These are phyloP conservation scores for Neocucurbitaria cava DNA, from an alignment of 2,329 filamentous ascomycete genomes.

Conservation along the genomic window DNA sequence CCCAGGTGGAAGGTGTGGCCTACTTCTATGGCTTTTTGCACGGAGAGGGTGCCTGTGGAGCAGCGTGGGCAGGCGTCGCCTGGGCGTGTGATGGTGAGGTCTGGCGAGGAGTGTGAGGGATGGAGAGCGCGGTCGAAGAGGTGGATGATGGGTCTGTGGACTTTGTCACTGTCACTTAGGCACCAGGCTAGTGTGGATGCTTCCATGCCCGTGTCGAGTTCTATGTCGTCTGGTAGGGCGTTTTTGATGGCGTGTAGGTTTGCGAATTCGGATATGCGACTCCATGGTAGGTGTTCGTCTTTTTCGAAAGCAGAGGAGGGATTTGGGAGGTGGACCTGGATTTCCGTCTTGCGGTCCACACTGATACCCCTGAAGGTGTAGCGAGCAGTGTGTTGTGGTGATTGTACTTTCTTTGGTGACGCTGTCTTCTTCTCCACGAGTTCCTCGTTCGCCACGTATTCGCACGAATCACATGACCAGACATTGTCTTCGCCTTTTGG, in stretches of 20 bases:
- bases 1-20: constrained; percentile 96
- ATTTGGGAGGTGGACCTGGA: constrained; percentile 61
- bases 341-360: constrained; percentile 69
- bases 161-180: constrained; percentile 26
- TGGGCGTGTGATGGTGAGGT: constrained; percentile 69
- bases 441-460: constrained; percentile 86
- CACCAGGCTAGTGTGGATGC: constrained; percentile 24
- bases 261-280: constrained; percentile 46
- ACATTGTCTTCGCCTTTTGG: constrained; percentile 84
- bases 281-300: constrained; percentile 15
- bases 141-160: constrained; percentile 6
- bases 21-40: constrained; percentile 82
- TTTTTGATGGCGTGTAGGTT: constrained; percentile 72
- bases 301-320: not conserved
- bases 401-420: constrained; percentile 9
- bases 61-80: constrained; percentile 80
- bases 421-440: constrained; percentile 62
- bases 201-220: constrained; percentile 75
- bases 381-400: constrained; percentile 12
- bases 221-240: constrained; percentile 58
- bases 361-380: constrained; percentile 69
- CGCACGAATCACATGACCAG: constrained; percentile 75
- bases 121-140: constrained; percentile 29
- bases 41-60: constrained; percentile 64
- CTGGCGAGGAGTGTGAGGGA: constrained; percentile 33